Evolutionary conservation across 2,329 filamentous ascomycete genomes (phyloP), one percentile per base, ranked within the genome.

Genomic region (Neoarthrinium moseri): DNA sequence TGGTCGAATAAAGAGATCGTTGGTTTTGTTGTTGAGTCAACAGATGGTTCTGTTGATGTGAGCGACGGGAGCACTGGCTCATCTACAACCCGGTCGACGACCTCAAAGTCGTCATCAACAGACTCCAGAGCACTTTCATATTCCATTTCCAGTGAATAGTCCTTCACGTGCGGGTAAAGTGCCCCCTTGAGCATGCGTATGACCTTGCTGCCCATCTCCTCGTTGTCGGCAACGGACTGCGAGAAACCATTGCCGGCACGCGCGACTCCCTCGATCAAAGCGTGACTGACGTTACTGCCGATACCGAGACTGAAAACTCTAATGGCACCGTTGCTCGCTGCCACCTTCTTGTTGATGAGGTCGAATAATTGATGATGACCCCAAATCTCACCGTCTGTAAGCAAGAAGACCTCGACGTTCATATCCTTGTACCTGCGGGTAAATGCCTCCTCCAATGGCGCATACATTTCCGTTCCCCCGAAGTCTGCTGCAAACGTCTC

Each of bases 181-280:
- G 84, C 81, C 0, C 79, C 86, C 58, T 87, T 88, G 46, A 91
- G 69, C 86, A 91, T 90, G 3, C 86, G 77, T 3, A 90, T 74
- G 1, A 89, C 75, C 59, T 86, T 87, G 51, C 69, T 77, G 54
- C 86, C 81, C 64, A 89, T 79, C 56, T 83, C 81, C 59, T 90
- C 86, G 2, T 76, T 67, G 6, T 79, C 65, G 2, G 70, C 71
- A 0, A 89, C 84, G 0, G 76, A 71, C 60, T 90, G 86, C 1
- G 78, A 63, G 49, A 84, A 82, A 3, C 80, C 80, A 17, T 75
- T 74, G 2, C 80, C 80, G 8, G 72, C 73, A 5, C 71, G 65
- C 1, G 77, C 76, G 35, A 79, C 66, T 1, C 79, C 77, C 44
- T 82, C 75, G 5, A 83, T 71, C 7, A 83, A 61, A 2, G 73